phyloP scores from a whole-genome alignment of 2,329 filamentous ascomycete species.

The Ophiostoma australiae region DNA sequence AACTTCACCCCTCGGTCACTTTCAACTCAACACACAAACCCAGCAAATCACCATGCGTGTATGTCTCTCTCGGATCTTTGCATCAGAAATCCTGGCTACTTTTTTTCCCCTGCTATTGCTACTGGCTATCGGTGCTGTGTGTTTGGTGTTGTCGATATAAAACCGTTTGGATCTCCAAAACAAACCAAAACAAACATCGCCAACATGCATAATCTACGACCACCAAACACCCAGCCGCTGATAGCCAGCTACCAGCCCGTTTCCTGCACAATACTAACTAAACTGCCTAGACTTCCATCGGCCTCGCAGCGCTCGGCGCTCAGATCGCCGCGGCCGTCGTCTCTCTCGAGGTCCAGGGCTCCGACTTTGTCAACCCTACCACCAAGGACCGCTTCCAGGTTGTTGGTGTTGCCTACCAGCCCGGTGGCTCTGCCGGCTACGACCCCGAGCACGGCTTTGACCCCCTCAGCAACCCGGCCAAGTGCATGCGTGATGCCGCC shows the following conservation, averaged over 20 bases:
- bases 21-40: not conserved
- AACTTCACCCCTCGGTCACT: not conserved
- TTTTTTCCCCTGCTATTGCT: not conserved
- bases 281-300: constrained; percentile 37
- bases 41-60: constrained; percentile 23
- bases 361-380: constrained; percentile 55
- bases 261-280: not conserved
- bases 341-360: constrained; percentile 52
- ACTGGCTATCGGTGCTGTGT: not conserved
- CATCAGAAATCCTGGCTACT: not conserved
- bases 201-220: not conserved
- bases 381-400: constrained; percentile 60
- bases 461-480: constrained; percentile 53
- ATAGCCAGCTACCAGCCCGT: not conserved
- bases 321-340: constrained; percentile 52
- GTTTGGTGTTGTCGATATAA: not conserved
- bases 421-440: constrained; percentile 60
- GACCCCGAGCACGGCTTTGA: constrained; percentile 51
- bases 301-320: constrained; percentile 50
- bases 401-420: constrained; percentile 64
- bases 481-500: constrained; percentile 60
- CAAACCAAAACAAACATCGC: not conserved
- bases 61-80: constrained; percentile 9
- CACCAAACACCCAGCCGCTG: not conserved
- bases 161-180: not conserved